Base-by-base conservation (phyloP, 1,284 basidiomycete species). In the Ganoderma resinaceum region DNA sequence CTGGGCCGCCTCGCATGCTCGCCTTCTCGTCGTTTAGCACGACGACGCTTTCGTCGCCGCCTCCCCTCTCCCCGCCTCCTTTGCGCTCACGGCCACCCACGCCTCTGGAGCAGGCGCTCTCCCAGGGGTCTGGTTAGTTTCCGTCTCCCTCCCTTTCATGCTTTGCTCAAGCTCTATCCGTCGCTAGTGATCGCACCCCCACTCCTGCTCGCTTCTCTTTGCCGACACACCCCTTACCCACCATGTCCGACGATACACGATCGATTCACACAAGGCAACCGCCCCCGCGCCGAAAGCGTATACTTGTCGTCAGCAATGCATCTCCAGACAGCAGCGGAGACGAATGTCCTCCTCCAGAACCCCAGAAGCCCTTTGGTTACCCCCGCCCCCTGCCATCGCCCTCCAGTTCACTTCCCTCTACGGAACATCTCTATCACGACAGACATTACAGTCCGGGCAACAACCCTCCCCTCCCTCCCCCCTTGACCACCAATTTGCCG, bases 231-330 rank as follows among this genome's bases (percentile, higher is more conserved):
- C 43, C 55, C 33, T 14, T 42, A 35, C 46, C 72, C 74, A 86
- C 83, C 35, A 26, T 60, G 82, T 82, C 82, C 67, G 85, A 85
- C 77, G 85, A 84, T 73, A 69, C 78, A 62, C 81, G 77, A 77
- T 83, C 83, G 49, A 76, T 71, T 73, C 73, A 64, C 60, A 66
- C 60, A 43, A 76, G 70, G 63, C 40, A 52, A 16, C 55, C 57
- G 11, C 73, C 72, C 55, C 73, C 59, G 12, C 73, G 73, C 57
- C 72, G 67, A 38, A 55, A 73, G 31, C 76, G 76, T 66, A 76
- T 86, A 65, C 84, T 90, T 62, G 84, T 87, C 76, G 84, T 92
- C 72, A 84, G 85, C 67, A 92, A 92, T 76, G 87, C 87, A 16
- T 83, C 85, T 75, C 85, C 86, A 49, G 87, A 74, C 60, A 82